Conservation (phyloP, 495 filamentous ascomycete species). For the Ramalina intermedia region DNA sequence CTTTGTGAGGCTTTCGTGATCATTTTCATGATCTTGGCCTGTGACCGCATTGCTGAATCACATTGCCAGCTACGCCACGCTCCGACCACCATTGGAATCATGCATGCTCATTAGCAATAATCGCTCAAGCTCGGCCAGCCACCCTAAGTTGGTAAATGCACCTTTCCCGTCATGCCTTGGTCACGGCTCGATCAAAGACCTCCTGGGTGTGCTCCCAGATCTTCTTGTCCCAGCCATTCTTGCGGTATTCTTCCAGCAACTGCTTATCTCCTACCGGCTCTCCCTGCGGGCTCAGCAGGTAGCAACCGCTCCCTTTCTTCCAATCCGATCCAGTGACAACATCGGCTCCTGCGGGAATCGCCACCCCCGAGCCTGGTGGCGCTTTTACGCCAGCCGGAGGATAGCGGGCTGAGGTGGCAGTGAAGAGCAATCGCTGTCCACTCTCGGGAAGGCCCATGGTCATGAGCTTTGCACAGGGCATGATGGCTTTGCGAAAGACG, state of each 20-base stretch:
- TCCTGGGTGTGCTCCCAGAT: constrained; percentile 27
- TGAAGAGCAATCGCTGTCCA: constrained; percentile 40
- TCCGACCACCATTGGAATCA: no score
- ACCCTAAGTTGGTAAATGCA: no score
- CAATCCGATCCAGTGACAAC: constrained; percentile 18
- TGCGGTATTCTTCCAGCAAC: constrained; percentile 19
- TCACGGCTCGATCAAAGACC: constrained; percentile 16
- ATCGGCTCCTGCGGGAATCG: constrained; percentile 8
- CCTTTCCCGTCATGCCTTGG: no score
- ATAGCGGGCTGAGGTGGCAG: constrained; percentile 36
- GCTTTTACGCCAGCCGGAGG: constrained; percentile 17
- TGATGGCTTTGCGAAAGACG: background rate
- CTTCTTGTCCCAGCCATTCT: constrained; percentile 16
- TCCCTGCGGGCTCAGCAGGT: constrained; percentile 24
- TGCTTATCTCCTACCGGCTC: constrained; percentile 16
- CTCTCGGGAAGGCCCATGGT: constrained; percentile 24
- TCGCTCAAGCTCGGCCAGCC: no score
- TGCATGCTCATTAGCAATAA: no score
- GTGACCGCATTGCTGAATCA: no score
- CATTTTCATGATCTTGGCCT: no score
- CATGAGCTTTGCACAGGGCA: constrained; percentile 6
- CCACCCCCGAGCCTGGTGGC: constrained; percentile 4
- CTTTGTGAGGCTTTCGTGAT: no score
- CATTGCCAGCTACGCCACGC: no score
- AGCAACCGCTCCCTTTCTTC: constrained; percentile 22